A percentile compares a stretch with the other conserved stretches of the same genome.
Conservation (phyloP, 805 yeast species). For the Kuraishia ogatae region DNA sequence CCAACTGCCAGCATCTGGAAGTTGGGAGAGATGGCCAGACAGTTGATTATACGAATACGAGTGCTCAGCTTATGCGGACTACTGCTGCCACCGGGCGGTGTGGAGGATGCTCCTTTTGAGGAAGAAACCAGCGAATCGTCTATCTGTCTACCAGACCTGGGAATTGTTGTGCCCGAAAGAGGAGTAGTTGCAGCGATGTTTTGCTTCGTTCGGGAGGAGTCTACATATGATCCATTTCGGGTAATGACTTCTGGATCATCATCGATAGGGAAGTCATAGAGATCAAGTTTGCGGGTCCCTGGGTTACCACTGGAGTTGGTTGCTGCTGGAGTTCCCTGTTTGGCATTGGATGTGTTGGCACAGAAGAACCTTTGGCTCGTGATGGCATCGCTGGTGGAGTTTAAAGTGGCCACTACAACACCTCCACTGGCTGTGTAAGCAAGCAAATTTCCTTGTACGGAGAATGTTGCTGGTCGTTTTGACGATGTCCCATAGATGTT, state of each 20-base stretch:
- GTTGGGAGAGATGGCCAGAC: constrained; percentile 52
- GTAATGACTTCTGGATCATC: constrained; percentile 21
- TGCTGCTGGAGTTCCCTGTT: not conserved
- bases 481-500: constrained; percentile 42
- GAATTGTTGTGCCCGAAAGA: not conserved
- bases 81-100: constrained; percentile 10
- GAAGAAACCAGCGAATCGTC: constrained; percentile 6
- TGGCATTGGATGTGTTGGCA: constrained; percentile 25
- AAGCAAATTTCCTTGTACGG: constrained; percentile 28
- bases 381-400: constrained; percentile 8
- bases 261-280: constrained; percentile 25
- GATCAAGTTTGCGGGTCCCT: constrained; percentile 15
- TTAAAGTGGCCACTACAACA: constrained; percentile 34
- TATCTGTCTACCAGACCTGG: not conserved
- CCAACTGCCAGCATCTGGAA: constrained; percentile 54
- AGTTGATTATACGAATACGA: constrained; percentile 42
- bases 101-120: too few species aligned
- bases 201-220: not conserved
- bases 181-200: not conserved
- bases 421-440: constrained; percentile 57
- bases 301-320: not conserved
- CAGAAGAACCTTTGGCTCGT: constrained; percentile 40
- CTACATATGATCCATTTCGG: constrained; percentile 7
- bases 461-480: constrained; percentile 28
- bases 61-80: constrained; percentile 15